These are phyloP conservation scores for Colletotrichum noveboracense DNA, from an alignment of 2,329 filamentous ascomycete species.

Conservation along the genomic window DNA sequence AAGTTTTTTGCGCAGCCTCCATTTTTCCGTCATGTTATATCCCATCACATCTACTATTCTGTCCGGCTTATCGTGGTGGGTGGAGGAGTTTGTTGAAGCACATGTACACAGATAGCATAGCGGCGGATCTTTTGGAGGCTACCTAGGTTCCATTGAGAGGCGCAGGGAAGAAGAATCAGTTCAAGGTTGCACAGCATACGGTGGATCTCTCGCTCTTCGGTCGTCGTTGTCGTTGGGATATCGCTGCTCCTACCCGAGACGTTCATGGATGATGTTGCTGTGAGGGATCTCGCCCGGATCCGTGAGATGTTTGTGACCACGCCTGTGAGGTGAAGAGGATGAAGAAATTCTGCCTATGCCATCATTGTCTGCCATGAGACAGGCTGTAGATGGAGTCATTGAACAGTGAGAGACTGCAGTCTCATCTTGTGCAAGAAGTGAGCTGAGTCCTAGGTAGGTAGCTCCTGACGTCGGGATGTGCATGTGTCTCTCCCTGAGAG, in stretches of 20 bases:
- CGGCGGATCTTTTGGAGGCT: constrained; percentile 15
- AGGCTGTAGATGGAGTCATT: neutral
- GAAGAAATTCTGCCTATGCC: neutral
- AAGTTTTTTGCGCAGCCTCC: neutral
- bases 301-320: neutral
- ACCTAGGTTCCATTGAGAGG: constrained; percentile 1
- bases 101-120: constrained; percentile 21
- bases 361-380: neutral
- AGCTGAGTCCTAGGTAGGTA: neutral
- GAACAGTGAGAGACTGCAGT: neutral
- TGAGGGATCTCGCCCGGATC: neutral
- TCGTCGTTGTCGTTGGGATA: neutral
- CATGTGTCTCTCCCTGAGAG: constrained; percentile 19
- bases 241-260: neutral
- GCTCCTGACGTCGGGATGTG: neutral
- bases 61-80: neutral
- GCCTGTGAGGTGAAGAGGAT: neutral
- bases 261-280: neutral
- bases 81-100: constrained; percentile 6
- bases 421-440: neutral
- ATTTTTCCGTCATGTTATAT: neutral
- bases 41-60: neutral
- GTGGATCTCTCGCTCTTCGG: neutral
- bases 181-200: neutral
- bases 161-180: neutral